These are phyloP conservation scores for Saccharomycopsis sp. DNA, from an alignment of 805 yeast genomes.

Conservation along the genomic window DNA sequence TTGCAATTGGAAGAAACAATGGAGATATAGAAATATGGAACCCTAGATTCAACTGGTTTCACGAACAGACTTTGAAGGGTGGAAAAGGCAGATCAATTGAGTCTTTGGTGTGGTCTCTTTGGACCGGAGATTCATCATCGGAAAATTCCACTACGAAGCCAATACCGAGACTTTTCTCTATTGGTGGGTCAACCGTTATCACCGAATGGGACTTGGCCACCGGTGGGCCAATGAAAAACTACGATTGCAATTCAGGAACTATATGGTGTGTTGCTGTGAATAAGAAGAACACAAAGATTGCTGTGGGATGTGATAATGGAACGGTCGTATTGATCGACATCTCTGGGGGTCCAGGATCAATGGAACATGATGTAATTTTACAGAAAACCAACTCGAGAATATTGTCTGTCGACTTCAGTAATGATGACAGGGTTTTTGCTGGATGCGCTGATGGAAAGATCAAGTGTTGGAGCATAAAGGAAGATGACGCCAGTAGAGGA, in stretches of 20 bases:
- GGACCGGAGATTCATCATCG: constrained; percentile 23
- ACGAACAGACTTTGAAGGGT: constrained; percentile 68
- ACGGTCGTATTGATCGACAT: constrained; percentile 76
- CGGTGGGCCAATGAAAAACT: constrained; percentile 65
- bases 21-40: constrained; percentile 97
- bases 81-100: constrained; percentile 82
- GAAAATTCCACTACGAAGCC: constrained; percentile 26
- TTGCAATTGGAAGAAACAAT: constrained; percentile 89
- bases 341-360: constrained; percentile 77
- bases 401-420: constrained; percentile 70
- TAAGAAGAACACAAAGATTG: constrained; percentile 52
- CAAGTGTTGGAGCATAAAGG: constrained; percentile 64
- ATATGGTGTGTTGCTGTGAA: constrained; percentile 83
- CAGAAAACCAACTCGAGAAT: constrained; percentile 83
- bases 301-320: constrained; percentile 96
- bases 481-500: constrained; percentile 39
- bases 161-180: constrained; percentile 73
- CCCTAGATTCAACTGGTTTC: constrained; percentile 75
- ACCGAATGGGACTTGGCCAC: constrained; percentile 88
- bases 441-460: constrained; percentile 95
- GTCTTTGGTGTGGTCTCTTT: constrained; percentile 73
- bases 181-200: constrained; percentile 85
- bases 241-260: constrained; percentile 88
- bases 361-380: constrained; percentile 69
- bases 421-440: constrained; percentile 57